Evolutionary conservation across 2,329 filamentous ascomycete genomes (phyloP).

Genomic region (Epichloe glyceriae): DNA sequence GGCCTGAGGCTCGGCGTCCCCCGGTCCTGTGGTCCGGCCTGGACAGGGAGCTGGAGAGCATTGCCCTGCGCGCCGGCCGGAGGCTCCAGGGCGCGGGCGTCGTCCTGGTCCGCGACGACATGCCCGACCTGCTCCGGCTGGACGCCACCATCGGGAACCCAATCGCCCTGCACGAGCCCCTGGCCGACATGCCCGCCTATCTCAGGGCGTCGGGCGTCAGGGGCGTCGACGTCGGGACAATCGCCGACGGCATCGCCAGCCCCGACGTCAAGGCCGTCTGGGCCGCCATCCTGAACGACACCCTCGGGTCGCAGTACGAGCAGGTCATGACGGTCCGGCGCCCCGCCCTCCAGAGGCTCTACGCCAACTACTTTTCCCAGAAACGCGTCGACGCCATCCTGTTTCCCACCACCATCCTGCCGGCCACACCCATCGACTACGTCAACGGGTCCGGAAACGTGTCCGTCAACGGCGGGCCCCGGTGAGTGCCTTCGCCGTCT

Average conservation of each 20-base stretch:
- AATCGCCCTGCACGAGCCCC: constrained; percentile 7
- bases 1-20: constrained; percentile 8
- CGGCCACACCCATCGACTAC: constrained; percentile 8
- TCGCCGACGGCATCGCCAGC: constrained; percentile 4
- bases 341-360: constrained; percentile 9
- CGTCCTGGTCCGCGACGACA: constrained; percentile 6
- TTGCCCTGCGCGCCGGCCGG: constrained; percentile 1
- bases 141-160: constrained; percentile 3
- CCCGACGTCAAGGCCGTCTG: not conserved
- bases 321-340: constrained; percentile 7
- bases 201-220: constrained; percentile 3
- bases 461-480: constrained; percentile 9
- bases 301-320: constrained; percentile 2
- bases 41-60: constrained; percentile 5
- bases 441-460: constrained; percentile 8
- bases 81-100: constrained; percentile 6
- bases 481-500: constrained; percentile 5
- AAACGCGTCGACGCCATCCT: constrained; percentile 7
- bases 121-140: constrained; percentile 7
- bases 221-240: constrained; percentile 2
- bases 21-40: constrained; percentile 8
- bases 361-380: constrained; percentile 5
- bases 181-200: constrained; percentile 6
- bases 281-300: not conserved
- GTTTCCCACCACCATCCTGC: constrained; percentile 9